Conservation (phyloP, 2,329 filamentous ascomycete genomes). For the Colletotrichum truncatum region DNA sequence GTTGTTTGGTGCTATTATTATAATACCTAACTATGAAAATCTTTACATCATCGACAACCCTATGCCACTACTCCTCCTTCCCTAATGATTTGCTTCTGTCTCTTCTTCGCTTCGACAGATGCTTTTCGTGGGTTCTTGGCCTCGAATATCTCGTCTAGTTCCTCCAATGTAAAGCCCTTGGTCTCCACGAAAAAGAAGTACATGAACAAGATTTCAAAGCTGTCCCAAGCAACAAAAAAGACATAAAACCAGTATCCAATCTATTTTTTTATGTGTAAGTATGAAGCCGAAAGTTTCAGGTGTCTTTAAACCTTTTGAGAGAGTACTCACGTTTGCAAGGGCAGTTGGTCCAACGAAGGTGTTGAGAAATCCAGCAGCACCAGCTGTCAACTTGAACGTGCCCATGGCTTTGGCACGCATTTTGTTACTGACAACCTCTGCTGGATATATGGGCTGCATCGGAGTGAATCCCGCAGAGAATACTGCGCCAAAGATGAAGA, state of each 20-base stretch:
- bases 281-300: slow-evolving; percentile 19
- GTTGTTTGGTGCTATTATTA: not conserved
- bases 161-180: slow-evolving; percentile 61
- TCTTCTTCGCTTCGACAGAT: slow-evolving; percentile 45
- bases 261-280: slow-evolving; percentile 27
- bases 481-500: slow-evolving; percentile 48
- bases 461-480: slow-evolving; percentile 45
- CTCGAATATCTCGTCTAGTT: slow-evolving; percentile 63
- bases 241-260: slow-evolving; percentile 48
- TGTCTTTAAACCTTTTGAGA: rapidly evolving
- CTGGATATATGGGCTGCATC: slow-evolving; percentile 48
- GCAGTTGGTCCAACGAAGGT: slow-evolving; percentile 43
- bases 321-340: slow-evolving; percentile 35
- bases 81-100: slow-evolving; percentile 40
- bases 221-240: slow-evolving; percentile 47
- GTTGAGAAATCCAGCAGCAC: slow-evolving; percentile 47
- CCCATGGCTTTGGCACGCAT: slow-evolving; percentile 48
- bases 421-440: slow-evolving; percentile 47
- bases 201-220: slow-evolving; percentile 39
- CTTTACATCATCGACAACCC: not conserved
- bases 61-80: not conserved
- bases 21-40: not conserved
- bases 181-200: slow-evolving; percentile 52
- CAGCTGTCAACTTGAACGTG: slow-evolving; percentile 43
- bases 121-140: slow-evolving; percentile 44